A percentile compares a stretch with the other conserved stretches of the same genome.
Evolutionary conservation across 495 filamentous ascomycete species (phyloP).

Genomic region (Xylaria palmicola): DNA sequence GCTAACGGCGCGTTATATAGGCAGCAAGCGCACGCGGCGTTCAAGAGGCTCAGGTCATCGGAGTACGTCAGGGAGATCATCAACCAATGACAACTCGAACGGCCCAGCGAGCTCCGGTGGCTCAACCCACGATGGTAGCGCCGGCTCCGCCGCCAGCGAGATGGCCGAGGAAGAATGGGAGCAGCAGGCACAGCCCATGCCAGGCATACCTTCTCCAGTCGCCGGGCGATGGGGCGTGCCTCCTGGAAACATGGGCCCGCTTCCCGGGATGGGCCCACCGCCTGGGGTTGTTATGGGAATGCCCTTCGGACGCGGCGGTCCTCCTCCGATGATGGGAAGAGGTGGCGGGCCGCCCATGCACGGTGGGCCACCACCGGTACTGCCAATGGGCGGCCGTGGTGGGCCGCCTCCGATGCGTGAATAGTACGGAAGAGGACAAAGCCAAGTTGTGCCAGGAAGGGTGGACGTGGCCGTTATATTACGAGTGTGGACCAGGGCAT

Average conservation of each 20-base stretch:
- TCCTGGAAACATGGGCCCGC: slow-evolving; percentile 2
- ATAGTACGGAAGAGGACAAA: not conserved
- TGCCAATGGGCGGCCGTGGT: not conserved
- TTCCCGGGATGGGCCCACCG: not conserved
- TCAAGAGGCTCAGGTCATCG: not conserved
- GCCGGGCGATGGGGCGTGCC: slow-evolving; percentile 1
- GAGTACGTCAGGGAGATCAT: not conserved
- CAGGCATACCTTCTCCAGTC: slow-evolving; percentile 1
- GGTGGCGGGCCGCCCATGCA: not conserved
- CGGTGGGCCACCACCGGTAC: slow-evolving; percentile 1
- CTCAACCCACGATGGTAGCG: not conserved
- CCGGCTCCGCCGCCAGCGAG: not conserved
- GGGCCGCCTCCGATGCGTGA: slow-evolving; percentile 1
- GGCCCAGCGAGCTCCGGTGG: not conserved
- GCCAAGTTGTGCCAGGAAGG: not conserved
- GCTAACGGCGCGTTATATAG: not conserved
- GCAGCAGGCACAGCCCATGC: slow-evolving; percentile 8
- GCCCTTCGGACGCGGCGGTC: slow-evolving; percentile 10
- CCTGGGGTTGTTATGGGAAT: slow-evolving; percentile 6
- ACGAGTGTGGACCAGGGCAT: not conserved
- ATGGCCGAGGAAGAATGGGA: slow-evolving; percentile 1
- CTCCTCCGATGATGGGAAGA: slow-evolving; percentile 11
- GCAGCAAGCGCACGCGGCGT: not conserved
- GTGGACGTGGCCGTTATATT: not conserved
- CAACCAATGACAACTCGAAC: not conserved